These are phyloP conservation scores for Mucuna pruriens DNA, from an alignment of 306 rosid species.

Conservation along the genomic window DNA sequence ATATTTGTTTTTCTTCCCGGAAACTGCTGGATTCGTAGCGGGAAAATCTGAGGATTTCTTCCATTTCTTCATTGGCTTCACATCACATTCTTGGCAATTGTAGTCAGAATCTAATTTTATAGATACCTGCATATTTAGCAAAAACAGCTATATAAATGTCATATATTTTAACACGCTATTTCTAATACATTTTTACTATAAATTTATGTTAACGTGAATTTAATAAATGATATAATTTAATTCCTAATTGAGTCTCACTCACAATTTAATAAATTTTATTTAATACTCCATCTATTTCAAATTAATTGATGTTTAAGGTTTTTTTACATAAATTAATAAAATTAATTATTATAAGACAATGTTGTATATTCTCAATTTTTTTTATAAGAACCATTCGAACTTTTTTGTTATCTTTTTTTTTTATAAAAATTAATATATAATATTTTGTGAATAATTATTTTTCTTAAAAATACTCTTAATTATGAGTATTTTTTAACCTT, in stretches of 20 bases:
- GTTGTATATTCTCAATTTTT: too few relatives aligned
- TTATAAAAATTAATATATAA: too few relatives aligned
- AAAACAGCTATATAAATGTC: neutral
- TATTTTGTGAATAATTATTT: too few relatives aligned
- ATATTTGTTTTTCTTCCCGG: conserved; percentile 67
- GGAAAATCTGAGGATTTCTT: conserved; percentile 81
- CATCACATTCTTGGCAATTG: conserved; percentile 52
- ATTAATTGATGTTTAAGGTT: too few relatives aligned
- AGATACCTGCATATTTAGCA: conserved; percentile 51
- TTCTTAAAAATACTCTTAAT: too few relatives aligned
- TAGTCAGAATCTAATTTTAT: conserved; percentile 60
- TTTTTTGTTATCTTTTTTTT: too few relatives aligned
- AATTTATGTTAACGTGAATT: neutral
- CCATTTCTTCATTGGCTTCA: conserved; percentile 62
- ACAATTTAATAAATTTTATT: neutral
- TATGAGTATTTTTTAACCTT: too few relatives aligned
- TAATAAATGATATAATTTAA: neutral
- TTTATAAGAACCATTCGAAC: too few relatives aligned
- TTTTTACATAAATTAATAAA: too few relatives aligned
- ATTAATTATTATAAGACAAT: too few relatives aligned
- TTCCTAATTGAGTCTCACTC: neutral
- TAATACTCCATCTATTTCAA: too few relatives aligned
- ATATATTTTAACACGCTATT: neutral
- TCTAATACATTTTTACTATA: neutral
- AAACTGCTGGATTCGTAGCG: conserved; percentile 62